Evolutionary conservation across 2,329 filamentous ascomycete genomes (phyloP), one percentile per base, ranked within the genome.

Genomic region (Huntiella bhutanensis): DNA sequence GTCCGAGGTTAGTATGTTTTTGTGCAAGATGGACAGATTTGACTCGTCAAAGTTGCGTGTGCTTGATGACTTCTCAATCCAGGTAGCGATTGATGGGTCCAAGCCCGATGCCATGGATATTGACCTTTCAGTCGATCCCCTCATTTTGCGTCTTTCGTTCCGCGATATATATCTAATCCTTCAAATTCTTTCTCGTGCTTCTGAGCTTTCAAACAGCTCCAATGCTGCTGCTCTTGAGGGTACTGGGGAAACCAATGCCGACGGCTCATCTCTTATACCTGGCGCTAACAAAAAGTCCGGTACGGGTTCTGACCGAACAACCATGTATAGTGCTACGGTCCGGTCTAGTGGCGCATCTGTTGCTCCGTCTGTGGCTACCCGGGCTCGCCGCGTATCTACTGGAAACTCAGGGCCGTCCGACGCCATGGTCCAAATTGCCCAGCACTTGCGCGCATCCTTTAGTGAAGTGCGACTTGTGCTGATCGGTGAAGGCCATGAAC

Each of bases 1-100:
- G 2, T 87, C 85, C 5, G 80, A 96, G 57, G 75, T 96, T 45
- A 91, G 91, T 54, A 98, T 99, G 91, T 99, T 95, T 60, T 63
- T 98, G 32, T 98, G 92, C 58, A 82, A 91, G 10, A 98, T 99
- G 91, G 92, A 99, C 60, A 83, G 79, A 52, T 96, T 96, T 54
- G 88, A 98, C 54, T 86, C 82, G 3, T 87, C 80, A 36, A 77
- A 85, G 34, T 70, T 98, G 41, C 78, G 91, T 13, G 94, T 99
- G 51, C 74, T 99, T 32, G 92, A 99, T 57, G 87, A 98, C 60
- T 98, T 98, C 59, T 94, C 86, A 2, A 68, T 96, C 7, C 82
- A 91, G 52, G 70, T 93, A 55, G 91, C 84, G 2, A 76, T 98
- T 67, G 88, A 98, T 56, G 74, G 61, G 51, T 77, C 74, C 0